Base-by-base conservation (phyloP, 768 basidiomycete genomes). In the Leccinum uliginosum region DNA sequence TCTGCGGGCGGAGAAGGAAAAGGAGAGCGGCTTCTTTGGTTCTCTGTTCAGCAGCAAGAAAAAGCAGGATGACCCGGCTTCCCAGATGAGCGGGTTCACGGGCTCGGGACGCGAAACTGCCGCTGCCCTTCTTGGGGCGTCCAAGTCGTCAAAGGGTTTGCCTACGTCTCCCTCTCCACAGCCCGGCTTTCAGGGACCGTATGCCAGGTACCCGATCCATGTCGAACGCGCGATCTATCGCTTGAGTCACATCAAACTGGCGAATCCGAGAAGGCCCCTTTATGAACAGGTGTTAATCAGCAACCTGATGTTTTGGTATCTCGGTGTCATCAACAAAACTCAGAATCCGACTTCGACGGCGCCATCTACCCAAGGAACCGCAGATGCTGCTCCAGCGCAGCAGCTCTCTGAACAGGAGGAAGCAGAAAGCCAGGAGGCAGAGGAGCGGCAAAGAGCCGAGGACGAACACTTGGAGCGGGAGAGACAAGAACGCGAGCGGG, bases 231-330 rank as follows among this genome's bases (percentile, higher is more conserved):
- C 97, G 3, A 95, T 99, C 48, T 99, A 99, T 74, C 81, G 97
- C 58, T 78, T 99, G 50, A 95, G 92, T 70, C 97, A 99, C 69
- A 99, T 99, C 79, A 99, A 99, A 73, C 80, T 99, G 46, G 97
- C 97, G 21, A 99, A 98, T 74, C 95, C 97, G 9, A 82, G 97
- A 57, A 82, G 97, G 46, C 95, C 97, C 26, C 79, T 99, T 17
- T 98, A 97, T 67, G 97, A 99, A 76, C 97, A 99, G 73, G 97
- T 90, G 53, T 76, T 92, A 56, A 93, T 91, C 71, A 91, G 89
- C 68, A 93, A 93, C 69, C 76, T 93, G 65, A 97, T 96, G 93
- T 98, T 99, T 79, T 99, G 97, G 97, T 99, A 98, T 70, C 81
- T 99, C 35, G 93, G 95, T 12, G 87, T 98, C 62, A 98, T 98